Evolutionary conservation across 1,284 basidiomycete species (phyloP), one percentile per base, ranked within the genome.

Genomic region (Ustilago vetiveriae): DNA sequence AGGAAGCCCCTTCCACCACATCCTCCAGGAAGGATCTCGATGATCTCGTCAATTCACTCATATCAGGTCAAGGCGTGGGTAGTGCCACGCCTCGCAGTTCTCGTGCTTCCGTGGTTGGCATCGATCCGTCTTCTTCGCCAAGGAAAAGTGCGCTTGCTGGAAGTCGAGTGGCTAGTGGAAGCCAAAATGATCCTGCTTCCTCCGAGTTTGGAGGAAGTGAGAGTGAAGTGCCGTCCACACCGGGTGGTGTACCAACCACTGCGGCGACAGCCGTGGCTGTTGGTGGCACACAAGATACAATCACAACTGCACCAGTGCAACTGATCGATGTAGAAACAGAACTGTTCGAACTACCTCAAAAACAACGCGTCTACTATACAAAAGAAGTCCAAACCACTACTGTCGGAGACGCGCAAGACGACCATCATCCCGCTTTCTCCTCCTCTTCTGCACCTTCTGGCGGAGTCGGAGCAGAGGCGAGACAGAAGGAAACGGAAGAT

Each of bases 351-450:
- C 83, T 94, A n/a, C 92, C 92, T 0, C 88, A 45, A 29, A 72
- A 91, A 89, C 90, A 92, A 82, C 88, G 89, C n/a, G 89, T 95
- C 22, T 89, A 91, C 44, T 97, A 96, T 79, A 94, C 94, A 71
- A 96, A 95, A 82, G 90, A 93, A 73, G 90, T 95, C 2, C 94
- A 98, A 9, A 47, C 54, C 2, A 48, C 57, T 33, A 46, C 55
- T 3, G 45, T 67, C 9, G 79, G 79, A 35, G 71, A 71, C 26
- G 85, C 87, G n/a, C 77, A 88, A 5, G 66, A 84, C 83, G 27
- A 87, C 83, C 53, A 65, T 23, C 83, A 87, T 83, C 3, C 27
- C 17, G 26, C 36, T 30, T n/a, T 7, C 32, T 22, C 41, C 26
- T 17, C 23, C 22, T 1, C 92, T 92, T 78, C 88, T 90, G 17